These are phyloP conservation scores for Plasmodium gonderi DNA, from an alignment of 169 alveolate genomes.

Conservation along the genomic window DNA sequence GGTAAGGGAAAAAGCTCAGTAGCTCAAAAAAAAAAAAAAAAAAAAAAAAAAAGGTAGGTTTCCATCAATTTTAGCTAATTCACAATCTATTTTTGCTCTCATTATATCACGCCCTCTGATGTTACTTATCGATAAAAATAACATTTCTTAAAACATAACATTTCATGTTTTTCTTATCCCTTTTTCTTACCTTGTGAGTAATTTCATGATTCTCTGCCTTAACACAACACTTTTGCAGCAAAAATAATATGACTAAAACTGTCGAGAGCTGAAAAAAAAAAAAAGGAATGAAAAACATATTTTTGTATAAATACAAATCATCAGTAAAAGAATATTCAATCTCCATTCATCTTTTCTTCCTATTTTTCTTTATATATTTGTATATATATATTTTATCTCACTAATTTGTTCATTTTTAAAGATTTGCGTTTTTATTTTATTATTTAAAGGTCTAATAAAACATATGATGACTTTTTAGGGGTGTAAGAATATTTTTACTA, in stretches of 20 bases:
- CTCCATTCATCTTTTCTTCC: background rate
- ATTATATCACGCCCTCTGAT: background rate
- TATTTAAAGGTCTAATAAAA: background rate
- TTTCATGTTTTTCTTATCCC: background rate
- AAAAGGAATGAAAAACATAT: background rate
- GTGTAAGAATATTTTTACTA: background rate
- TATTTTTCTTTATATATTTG: too few relatives aligned
- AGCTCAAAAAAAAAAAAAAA: background rate
- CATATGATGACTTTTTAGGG: background rate
- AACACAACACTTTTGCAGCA: slow-evolving; percentile 1
- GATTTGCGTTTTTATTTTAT: background rate
- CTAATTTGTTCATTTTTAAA: slow-evolving; percentile 40
- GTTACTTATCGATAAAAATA: background rate
- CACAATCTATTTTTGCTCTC: background rate
- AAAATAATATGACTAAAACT: slow-evolving; percentile 3
- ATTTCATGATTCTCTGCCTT: slow-evolving; percentile 33
- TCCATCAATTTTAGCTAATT: too few relatives aligned
- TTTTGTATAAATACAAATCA: background rate
- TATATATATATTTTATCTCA: slow-evolving; percentile 6
- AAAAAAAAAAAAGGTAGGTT: too few relatives aligned
- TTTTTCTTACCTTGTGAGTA: slow-evolving; percentile 27
- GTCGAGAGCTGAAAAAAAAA: slow-evolving; percentile 5
- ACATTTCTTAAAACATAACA: background rate
- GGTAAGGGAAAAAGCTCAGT: background rate
- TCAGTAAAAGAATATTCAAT: background rate